Conservation (phyloP, 225 moss, liverwort and hornwort genomes). For the Ulota crispa region DNA sequence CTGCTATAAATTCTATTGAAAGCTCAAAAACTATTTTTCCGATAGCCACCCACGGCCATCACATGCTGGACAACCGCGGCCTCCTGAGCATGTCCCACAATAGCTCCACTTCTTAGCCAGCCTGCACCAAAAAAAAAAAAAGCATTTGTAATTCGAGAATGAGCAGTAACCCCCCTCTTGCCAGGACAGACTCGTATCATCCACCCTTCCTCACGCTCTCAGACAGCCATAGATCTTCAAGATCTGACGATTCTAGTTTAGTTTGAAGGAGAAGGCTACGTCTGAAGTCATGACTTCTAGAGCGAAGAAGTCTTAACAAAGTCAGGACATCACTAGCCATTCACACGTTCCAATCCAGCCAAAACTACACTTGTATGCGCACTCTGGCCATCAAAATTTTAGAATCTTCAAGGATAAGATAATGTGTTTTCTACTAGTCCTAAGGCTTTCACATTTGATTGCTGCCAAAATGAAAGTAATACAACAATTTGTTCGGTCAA, state of each 20-base stretch:
- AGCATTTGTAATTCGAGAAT: not conserved
- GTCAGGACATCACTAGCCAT: not conserved
- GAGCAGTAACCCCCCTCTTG: not conserved
- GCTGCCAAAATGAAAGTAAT: not conserved
- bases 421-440: not conserved
- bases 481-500: no score
- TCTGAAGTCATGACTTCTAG: not conserved
- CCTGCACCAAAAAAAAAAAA: constrained; percentile 28
- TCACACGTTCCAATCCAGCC: not conserved
- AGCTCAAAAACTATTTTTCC: not conserved
- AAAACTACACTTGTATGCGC: not conserved
- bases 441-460: not conserved
- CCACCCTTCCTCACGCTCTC: no score
- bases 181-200: no score
- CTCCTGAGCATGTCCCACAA: constrained; percentile 54
- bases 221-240: no score
- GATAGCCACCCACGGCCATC: constrained; percentile 55
- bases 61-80: constrained; percentile 56
- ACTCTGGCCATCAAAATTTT: not conserved
- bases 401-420: not conserved
- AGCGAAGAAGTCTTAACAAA: not conserved
- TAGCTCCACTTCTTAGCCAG: constrained; percentile 70
- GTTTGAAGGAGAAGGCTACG: no score
- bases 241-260: no score
- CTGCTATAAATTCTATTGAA: no score